Evolutionary conservation across 2,329 filamentous ascomycete species (phyloP).

Genomic region (Cercospora citrullina): DNA sequence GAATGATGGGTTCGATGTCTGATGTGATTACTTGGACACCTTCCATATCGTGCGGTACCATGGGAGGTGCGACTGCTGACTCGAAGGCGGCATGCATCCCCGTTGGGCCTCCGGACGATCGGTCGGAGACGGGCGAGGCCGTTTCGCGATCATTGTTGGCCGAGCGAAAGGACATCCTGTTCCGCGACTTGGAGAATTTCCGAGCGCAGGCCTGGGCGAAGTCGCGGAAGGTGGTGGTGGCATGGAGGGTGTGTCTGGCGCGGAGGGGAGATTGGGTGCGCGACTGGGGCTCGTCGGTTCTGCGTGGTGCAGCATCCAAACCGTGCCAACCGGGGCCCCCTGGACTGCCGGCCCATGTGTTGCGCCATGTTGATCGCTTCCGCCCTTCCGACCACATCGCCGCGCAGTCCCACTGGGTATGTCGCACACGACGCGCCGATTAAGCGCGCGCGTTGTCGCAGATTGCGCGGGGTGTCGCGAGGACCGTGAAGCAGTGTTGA

Average conservation of each 20-base stretch:
- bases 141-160: slow-evolving; percentile 5
- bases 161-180: slow-evolving; percentile 7
- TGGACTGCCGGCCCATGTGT: slow-evolving; percentile 1
- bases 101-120: neutral
- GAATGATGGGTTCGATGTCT: slow-evolving; percentile 32
- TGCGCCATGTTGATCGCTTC: slow-evolving; percentile 7
- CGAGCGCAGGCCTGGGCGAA: neutral
- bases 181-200: slow-evolving; percentile 1
- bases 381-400: neutral
- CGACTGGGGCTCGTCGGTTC: slow-evolving; percentile 7
- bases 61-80: neutral
- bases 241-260: slow-evolving; percentile 11
- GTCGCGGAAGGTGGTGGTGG: slow-evolving; percentile 3
- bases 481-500: neutral
- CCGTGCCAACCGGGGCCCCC: slow-evolving; percentile 1
- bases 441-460: neutral
- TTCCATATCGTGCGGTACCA: neutral
- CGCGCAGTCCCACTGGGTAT: neutral
- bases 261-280: slow-evolving; percentile 14
- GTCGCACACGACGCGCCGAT: neutral
- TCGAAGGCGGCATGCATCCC: neutral
- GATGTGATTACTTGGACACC: slow-evolving; percentile 9
- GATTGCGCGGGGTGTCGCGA: neutral
- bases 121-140: slow-evolving; percentile 12
- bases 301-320: neutral